These are phyloP conservation scores for Chloranthus sessilifolius DNA, from an alignment of 164 flowering plant genomes.

Conservation along the genomic window DNA sequence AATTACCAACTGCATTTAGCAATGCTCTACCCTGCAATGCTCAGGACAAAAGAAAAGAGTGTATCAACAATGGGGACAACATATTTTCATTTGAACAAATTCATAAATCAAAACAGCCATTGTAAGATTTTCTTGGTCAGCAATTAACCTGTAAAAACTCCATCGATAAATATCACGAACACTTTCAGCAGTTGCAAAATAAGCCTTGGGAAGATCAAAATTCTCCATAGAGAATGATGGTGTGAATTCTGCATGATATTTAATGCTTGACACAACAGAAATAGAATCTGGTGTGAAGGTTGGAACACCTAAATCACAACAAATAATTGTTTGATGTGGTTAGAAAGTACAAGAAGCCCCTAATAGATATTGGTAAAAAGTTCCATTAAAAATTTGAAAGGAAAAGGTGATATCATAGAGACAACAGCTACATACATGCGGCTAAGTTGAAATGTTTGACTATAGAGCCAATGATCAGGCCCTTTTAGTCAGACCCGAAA, in stretches of 20 bases:
- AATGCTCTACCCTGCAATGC: constrained; percentile 80
- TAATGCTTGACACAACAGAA: constrained; percentile 78
- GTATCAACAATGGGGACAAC: background rate
- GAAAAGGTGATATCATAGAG: no score
- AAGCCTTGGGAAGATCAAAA: constrained; percentile 69
- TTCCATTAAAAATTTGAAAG: no score
- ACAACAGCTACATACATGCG: no score
- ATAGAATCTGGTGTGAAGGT: constrained; percentile 40
- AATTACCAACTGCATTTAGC: constrained; percentile 87
- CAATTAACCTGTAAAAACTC: constrained; percentile 84
- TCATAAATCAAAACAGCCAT: background rate
- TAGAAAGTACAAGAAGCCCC: no score
- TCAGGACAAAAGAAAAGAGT: constrained; percentile 2
- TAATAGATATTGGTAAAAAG: no score
- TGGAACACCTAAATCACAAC: constrained; percentile 20
- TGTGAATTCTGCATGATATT: constrained; percentile 86
- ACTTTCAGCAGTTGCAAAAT: constrained; percentile 84
- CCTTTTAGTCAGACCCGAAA: no score
- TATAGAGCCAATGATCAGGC: no score
- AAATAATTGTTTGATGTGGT: no score
- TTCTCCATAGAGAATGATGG: constrained; percentile 73
- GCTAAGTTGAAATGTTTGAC: no score
- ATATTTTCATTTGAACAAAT: background rate
- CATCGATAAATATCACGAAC: constrained; percentile 94
- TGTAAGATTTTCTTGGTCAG: no score